Evolutionary conservation across 73 alveolate species (phyloP).

Genomic region (Uronychia setigera): DNA sequence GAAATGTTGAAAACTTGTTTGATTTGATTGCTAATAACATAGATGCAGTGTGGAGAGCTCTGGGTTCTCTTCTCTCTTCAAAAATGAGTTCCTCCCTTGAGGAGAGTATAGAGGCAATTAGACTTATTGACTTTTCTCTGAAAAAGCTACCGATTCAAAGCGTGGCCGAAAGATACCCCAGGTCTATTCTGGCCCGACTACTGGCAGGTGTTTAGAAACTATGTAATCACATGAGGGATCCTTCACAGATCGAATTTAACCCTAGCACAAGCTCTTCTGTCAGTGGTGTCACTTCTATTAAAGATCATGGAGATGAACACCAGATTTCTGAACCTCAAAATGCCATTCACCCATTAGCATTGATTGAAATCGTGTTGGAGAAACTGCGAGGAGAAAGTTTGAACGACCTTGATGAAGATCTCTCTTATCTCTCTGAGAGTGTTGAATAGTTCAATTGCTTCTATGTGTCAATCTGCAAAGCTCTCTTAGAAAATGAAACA

Average conservation of each 20-base stretch:
- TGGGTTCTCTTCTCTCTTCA: constrained; percentile 18
- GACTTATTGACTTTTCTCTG: constrained; percentile 48
- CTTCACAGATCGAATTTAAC: background rate
- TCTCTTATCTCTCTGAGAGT: constrained; percentile 23
- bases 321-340: constrained; percentile 32
- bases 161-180: constrained; percentile 2
- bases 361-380: constrained; percentile 29
- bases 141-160: background rate
- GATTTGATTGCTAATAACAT: constrained; percentile 35
- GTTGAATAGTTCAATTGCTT: constrained; percentile 57
- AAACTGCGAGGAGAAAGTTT: constrained; percentile 1
- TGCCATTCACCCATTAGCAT: constrained; percentile 50
- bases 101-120: constrained; percentile 31
- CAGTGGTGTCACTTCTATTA: background rate
- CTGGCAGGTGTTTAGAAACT: constrained; percentile 60
- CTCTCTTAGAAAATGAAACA: background rate
- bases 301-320: background rate
- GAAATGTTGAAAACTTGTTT: constrained; percentile 47
- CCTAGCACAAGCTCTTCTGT: background rate
- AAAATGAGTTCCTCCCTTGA: background rate
- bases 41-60: constrained; percentile 44
- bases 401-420: constrained; percentile 19
- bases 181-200: constrained; percentile 51
- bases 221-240: constrained; percentile 42
- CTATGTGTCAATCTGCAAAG: constrained; percentile 41